Evolutionary conservation across 768 basidiomycete species (phyloP).

Genomic region (Trametes coccinea): DNA sequence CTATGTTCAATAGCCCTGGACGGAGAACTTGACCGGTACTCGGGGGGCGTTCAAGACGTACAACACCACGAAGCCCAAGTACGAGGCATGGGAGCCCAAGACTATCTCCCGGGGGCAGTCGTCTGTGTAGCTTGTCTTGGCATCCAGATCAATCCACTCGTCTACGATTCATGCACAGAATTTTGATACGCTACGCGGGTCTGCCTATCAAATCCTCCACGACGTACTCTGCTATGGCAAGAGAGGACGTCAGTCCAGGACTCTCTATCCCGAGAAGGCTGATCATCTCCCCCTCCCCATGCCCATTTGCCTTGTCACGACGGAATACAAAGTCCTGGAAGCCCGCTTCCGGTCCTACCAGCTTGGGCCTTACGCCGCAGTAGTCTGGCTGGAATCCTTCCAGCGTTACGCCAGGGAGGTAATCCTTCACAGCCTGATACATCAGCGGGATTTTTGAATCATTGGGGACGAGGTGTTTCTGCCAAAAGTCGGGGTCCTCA

Average conservation of each 20-base stretch:
- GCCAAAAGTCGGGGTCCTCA: slow-evolving; percentile 76
- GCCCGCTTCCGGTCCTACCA: slow-evolving; percentile 68
- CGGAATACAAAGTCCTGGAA: slow-evolving; percentile 86
- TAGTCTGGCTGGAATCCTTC: slow-evolving; percentile 79
- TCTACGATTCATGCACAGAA: too few relatives aligned
- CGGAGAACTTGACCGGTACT: slow-evolving; percentile 92
- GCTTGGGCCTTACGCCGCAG: slow-evolving; percentile 84
- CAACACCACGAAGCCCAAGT: slow-evolving; percentile 83
- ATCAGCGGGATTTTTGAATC: slow-evolving; percentile 64
- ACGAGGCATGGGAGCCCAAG: slow-evolving; percentile 82
- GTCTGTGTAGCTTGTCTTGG: slow-evolving; percentile 13
- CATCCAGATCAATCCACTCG: too few relatives aligned
- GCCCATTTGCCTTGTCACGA: slow-evolving; percentile 47
- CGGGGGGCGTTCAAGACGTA: slow-evolving; percentile 88
- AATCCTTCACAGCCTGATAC: slow-evolving; percentile 67
- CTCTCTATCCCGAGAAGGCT: slow-evolving; percentile 90
- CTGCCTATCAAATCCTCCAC: slow-evolving; percentile 56
- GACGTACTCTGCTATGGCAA: slow-evolving; percentile 86
- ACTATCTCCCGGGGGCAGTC: slow-evolving; percentile 47
- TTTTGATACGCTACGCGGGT: not conserved
- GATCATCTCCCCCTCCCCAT: slow-evolving; percentile 54
- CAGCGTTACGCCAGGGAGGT: slow-evolving; percentile 62
- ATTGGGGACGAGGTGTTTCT: slow-evolving; percentile 58
- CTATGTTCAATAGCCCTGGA: slow-evolving; percentile 57
- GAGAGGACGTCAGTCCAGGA: slow-evolving; percentile 84